Base-by-base conservation (phyloP, 306 rosid genomes). In the Parietaria judaica region DNA sequence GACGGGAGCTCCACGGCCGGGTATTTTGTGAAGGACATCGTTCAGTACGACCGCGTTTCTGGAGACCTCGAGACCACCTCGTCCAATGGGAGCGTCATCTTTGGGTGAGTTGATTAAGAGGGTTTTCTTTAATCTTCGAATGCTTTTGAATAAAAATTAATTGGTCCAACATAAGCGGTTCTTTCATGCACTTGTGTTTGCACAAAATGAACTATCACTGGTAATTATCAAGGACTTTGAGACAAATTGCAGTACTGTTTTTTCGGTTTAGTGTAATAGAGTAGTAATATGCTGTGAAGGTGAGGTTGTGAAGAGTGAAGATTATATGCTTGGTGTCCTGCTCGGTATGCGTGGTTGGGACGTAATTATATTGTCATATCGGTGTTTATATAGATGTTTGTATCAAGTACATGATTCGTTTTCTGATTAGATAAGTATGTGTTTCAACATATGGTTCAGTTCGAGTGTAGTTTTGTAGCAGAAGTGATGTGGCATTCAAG, bases 1-100 rank as follows among this genome's bases (percentile, higher is more conserved):
- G 99, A 92, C 62, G 99, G 99, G 12, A 92, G 87, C 82, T 88
- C 96, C 63, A 88, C 95, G 68, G 96, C 99, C 63, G 99, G 99
- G 58, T 79, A 80, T 69, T 86, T 88, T 61, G 85, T 92, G 31
- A 88, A 76, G 67, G 99, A 92, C 77, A 10, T 70, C 53, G 81
- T 92, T 35, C 81, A 68, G 45, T 92, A 86, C 81, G 88, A 84
- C 54, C 86, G 76, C 51, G 95, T 92, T 11, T 84, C 99, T 10
- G 96, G 99, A 71, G 99, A 92, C 78, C 88, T 84, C 55, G 23
- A 86, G 71, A 88, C 98, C 63, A 74, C 84, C 36, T 76, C 94
- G 1, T 74, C 96, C 61, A 92, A 92, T 70, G 96, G 96, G 72
- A 92, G 88, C 64, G 67, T 92, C 74, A 76, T 85, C 56, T 92